These are phyloP conservation scores for Aureobasidium sp. DNA, from an alignment of 2,329 filamentous ascomycete species.

Conservation along the genomic window DNA sequence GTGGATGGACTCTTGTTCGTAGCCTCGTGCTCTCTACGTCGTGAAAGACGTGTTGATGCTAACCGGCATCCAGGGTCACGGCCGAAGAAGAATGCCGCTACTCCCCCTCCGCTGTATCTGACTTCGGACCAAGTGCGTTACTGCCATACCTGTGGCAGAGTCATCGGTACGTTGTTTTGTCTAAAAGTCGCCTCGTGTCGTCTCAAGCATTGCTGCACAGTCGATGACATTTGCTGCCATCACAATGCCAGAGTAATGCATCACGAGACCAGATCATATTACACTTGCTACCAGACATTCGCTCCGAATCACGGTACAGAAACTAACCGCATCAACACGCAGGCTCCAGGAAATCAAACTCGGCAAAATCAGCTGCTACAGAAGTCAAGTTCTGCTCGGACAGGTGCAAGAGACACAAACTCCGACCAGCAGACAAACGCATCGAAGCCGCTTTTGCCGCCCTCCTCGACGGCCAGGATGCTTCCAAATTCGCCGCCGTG, in stretches of 20 bases:
- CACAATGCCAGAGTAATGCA: neutral
- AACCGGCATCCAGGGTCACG: conserved; percentile 26
- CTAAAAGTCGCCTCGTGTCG: neutral
- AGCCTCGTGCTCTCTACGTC: neutral
- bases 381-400: conserved; percentile 49
- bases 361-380: conserved; percentile 23
- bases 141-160: conserved; percentile 48
- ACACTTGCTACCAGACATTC: neutral
- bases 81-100: conserved; percentile 32
- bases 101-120: conserved; percentile 48
- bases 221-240: too few species aligned
- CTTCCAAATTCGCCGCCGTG: neutral
- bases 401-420: conserved; percentile 45
- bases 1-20: conserved; percentile 13
- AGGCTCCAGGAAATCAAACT: conserved; percentile 23
- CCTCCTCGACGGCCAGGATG: conserved; percentile 27
- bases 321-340: neutral
- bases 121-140: conserved; percentile 42
- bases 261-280: neutral
- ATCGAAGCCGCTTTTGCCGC: conserved; percentile 44
- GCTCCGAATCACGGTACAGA: neutral
- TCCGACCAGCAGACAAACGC: conserved; percentile 38
- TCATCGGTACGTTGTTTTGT: conserved; percentile 35
- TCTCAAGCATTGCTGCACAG: too few species aligned
- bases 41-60: neutral